Evolutionary conservation across 2,329 filamentous ascomycete genomes (phyloP).

Genomic region (Aureobasidium sp.): DNA sequence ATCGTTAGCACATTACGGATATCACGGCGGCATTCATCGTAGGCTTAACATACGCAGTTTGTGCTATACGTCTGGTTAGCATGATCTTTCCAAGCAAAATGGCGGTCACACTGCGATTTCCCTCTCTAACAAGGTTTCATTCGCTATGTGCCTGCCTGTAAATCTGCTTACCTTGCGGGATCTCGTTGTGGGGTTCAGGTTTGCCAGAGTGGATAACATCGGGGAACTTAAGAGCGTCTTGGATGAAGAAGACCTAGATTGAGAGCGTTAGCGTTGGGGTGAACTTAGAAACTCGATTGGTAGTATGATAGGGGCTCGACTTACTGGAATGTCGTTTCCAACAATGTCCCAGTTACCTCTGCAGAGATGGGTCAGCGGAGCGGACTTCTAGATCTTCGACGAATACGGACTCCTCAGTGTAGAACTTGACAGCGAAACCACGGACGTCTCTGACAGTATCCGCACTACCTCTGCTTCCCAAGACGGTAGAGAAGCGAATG

Average conservation of each 20-base stretch:
- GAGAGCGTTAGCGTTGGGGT: too few species aligned
- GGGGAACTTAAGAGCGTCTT: constrained; percentile 66
- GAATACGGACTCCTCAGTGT: constrained; percentile 51
- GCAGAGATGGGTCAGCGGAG: too few species aligned
- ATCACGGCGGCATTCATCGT: too few species aligned
- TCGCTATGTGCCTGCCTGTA: too few species aligned
- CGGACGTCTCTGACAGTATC: constrained; percentile 79
- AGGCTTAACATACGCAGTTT: not conserved
- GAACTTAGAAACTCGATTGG: too few species aligned
- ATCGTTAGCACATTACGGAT: too few species aligned
- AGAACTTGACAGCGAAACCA: constrained; percentile 71
- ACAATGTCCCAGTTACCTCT: constrained; percentile 58
- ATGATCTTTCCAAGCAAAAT: too few species aligned
- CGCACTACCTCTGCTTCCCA: constrained; percentile 65
- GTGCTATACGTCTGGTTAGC: not conserved
- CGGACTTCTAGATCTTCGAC: too few species aligned
- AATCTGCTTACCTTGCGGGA: constrained; percentile 44
- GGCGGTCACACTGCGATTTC: too few species aligned
- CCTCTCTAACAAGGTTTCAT: too few species aligned
- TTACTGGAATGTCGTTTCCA: constrained; percentile 63
- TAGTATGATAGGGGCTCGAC: too few species aligned
- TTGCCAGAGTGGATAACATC: constrained; percentile 57
- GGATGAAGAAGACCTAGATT: constrained; percentile 53
- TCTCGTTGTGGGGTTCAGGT: constrained; percentile 61
- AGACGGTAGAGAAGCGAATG: constrained; percentile 68